These are phyloP conservation scores for Umbelopsis vinacea DNA, from an alignment of 192 early-diverging fungal species.

Conservation along the genomic window DNA sequence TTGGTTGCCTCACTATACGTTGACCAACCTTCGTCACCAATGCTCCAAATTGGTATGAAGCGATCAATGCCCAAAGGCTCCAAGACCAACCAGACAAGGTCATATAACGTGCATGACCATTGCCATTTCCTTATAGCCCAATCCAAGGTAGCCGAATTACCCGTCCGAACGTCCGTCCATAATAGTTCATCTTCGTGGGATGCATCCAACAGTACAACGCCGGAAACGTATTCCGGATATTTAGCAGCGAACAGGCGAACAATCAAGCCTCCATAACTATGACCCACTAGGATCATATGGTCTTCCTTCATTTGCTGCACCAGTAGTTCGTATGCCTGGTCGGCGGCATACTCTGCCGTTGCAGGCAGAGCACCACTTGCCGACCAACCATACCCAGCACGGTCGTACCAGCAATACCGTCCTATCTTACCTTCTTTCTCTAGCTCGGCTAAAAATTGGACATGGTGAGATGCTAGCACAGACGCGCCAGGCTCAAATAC, in stretches of 20 bases:
- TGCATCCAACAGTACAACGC: constrained; percentile 13
- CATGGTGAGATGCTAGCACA: constrained; percentile 11
- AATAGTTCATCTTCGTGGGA: constrained; percentile 11
- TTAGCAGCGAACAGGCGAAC: constrained; percentile 19
- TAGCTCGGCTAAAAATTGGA: not conserved
- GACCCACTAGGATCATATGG: constrained; percentile 2
- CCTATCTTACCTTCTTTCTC: constrained; percentile 21
- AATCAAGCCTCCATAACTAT: constrained; percentile 23
- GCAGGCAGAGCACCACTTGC: constrained; percentile 11
- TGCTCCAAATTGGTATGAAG: constrained; percentile 4
- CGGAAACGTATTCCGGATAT: constrained; percentile 15
- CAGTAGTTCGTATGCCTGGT: constrained; percentile 15
- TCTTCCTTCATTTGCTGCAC: constrained; percentile 12
- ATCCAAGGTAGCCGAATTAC: not conserved
- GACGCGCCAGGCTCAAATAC: constrained; percentile 21
- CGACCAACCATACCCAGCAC: constrained; percentile 25
- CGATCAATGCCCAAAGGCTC: constrained; percentile 14
- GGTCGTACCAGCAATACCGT: constrained; percentile 25
- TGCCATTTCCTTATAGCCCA: constrained; percentile 19
- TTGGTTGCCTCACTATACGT: not conserved
- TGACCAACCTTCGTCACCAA: constrained; percentile 9
- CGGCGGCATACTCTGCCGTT: constrained; percentile 1
- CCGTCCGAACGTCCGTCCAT: not conserved
- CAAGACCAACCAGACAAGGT: constrained; percentile 7
- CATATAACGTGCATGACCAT: constrained; percentile 11